These are phyloP conservation scores for Elasticomyces elasticus DNA, from an alignment of 495 filamentous ascomycete species.

Conservation along the genomic window DNA sequence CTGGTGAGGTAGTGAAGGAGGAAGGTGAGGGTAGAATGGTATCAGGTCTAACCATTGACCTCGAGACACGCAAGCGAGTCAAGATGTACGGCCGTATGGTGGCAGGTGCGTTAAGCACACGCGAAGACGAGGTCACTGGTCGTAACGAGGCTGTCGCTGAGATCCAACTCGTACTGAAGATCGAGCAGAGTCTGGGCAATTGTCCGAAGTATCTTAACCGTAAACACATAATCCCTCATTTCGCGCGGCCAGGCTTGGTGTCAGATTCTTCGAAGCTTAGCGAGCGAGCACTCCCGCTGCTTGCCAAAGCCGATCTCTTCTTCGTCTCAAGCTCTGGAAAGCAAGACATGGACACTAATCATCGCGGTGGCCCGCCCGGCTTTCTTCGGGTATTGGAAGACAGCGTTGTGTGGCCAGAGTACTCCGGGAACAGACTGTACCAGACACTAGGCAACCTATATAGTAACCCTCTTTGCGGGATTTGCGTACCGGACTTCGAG, in stretches of 20 bases:
- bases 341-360: slow-evolving; percentile 73
- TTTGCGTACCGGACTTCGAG: slow-evolving; percentile 61
- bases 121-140: slow-evolving; percentile 25
- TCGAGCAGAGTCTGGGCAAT: slow-evolving; percentile 58
- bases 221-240: slow-evolving; percentile 48
- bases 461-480: slow-evolving; percentile 52
- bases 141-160: slow-evolving; percentile 33
- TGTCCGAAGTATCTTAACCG: slow-evolving; percentile 70
- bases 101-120: slow-evolving; percentile 40
- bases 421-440: slow-evolving; percentile 71
- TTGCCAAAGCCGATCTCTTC: slow-evolving; percentile 60
- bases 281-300: slow-evolving; percentile 44
- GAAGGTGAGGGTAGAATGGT: slow-evolving; percentile 39
- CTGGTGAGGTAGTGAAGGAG: slow-evolving; percentile 34
- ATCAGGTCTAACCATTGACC: slow-evolving; percentile 54
- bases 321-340: slow-evolving; percentile 60
- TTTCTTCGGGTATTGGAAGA: slow-evolving; percentile 55
- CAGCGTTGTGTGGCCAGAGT: slow-evolving; percentile 60
- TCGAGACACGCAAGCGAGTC: slow-evolving; percentile 53
- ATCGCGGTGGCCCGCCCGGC: slow-evolving; percentile 63
- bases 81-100: slow-evolving; percentile 59
- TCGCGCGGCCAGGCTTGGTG: slow-evolving; percentile 43
- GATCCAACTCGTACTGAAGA: slow-evolving; percentile 54
- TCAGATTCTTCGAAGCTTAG: slow-evolving; percentile 37
- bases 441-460: slow-evolving; percentile 69